Base-by-base conservation (phyloP, 805 yeast species). In the Wickerhamiella hasegawae region DNA sequence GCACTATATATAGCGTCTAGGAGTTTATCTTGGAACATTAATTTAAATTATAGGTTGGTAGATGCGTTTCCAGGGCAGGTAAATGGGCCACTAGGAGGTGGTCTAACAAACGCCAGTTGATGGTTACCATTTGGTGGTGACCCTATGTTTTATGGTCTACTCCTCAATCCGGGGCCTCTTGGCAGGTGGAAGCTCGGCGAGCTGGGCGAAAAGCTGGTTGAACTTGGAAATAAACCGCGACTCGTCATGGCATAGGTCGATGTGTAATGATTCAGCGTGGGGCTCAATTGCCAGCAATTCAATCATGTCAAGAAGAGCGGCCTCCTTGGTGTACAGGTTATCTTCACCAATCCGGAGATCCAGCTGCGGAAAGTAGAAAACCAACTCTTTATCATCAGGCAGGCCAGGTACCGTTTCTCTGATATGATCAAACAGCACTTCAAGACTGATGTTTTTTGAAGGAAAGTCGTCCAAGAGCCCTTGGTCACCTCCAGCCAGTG, bases 311-410 rank as follows among this genome's bases (percentile, higher is more conserved):
- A 37, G 30, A 5, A 51, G 20, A 3, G 46, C 46, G 10, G 51
- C 38, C 17, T 49, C 52, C 10, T 34, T 34, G 30, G 42, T 29
- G 40, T 47, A 49, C 21, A 43, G 28, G 28, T 49, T 51, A 28
- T 51, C 55, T 37, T 49, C 55, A 8, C 48, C 45, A 11, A 51
- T 22, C 11, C 14, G 28, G 11, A 51, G 44, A 2, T 39, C 49
- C 16, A 50, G 39, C 26, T 43, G 48, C 3, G 41, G 36, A 20
- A 49, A 38, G 3, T 34, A 24, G 26, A 50, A 36, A 4, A 43
- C 36, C 18, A 47, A 32, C 43, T 48, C 53, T 18, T 27, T 28
- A 12, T 45, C 35, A 5, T 35, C 36, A 19, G 35, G 29, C 5
- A 35, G 22, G 16, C 34, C 38, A 8, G 41, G 38, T 12, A 33